Base-by-base conservation (phyloP, 495 filamentous ascomycete genomes). In the Rhizodiscina lignyota region DNA sequence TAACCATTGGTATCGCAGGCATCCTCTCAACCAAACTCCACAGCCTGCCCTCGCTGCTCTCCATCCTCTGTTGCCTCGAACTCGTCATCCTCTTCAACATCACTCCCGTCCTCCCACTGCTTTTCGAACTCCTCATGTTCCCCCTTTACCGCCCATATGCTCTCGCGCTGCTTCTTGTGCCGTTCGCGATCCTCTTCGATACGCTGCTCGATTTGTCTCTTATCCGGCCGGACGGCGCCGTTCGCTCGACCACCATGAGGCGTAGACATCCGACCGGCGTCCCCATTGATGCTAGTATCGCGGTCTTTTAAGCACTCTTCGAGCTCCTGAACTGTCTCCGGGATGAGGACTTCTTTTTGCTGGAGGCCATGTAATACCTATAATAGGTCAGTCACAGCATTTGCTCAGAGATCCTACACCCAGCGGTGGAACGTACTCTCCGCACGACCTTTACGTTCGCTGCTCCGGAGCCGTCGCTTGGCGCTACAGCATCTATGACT, bases 101-200 rank as follows among this genome's bases (percentile, higher is more conserved):
- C 79, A 41, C 81, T 89, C 4, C 64, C 70, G 51, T 89, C 82
- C 20, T 86, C 79, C 70, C 74, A 83, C 35, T 83, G 49, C 49
- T 71, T 71, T 38, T 84, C 72, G 39, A 77, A 75, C 44, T 82
- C 70, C 4, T 72, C 65, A 2, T 52, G 55, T 27, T 70, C 61
- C 21, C 65, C 64, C 1, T 37, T 37, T 2, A 93, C 72, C 2
- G 81, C 77, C 89, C 91, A 96, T 51, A 87, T 86, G 44, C 69
- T 79, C 53, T 97, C 89, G 12, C 89, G 55, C 40, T 81, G 60
- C 24, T 89, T 61, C 62, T 96, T 96, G 56, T 96, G 92, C 27
- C 89, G 66, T 54, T 97, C 91, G 5, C 89, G 65, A 56, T 97
- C 89, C 51, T 97, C 89, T 43, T 97, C 91, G 42, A 97, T 94